A percentile compares a stretch with the other conserved stretches of the same genome.
phyloP scores from a whole-genome alignment of 176 grass and related monocot species.

The Phyllostachys edulis region DNA sequence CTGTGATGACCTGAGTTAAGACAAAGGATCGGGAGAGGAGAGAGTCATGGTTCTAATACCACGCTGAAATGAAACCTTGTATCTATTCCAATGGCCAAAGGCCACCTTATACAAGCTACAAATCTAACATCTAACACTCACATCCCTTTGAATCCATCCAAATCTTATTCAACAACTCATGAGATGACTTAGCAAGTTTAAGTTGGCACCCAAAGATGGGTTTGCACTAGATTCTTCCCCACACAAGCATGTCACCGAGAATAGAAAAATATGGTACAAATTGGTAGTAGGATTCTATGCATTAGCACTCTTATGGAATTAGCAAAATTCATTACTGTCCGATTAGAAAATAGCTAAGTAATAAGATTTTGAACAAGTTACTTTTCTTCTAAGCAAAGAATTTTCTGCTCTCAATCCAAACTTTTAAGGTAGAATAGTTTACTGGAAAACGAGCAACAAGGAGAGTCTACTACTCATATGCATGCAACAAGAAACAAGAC shows the following conservation, averaged over 20 bases:
- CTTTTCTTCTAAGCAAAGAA: constrained; percentile 18
- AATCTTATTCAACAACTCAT: neutral
- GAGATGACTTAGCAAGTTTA: neutral
- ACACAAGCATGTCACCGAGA: neutral
- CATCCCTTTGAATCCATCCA: neutral
- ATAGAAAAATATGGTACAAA: constrained; percentile 1
- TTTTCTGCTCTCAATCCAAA: neutral
- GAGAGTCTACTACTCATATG: neutral
- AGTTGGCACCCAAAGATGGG: neutral
- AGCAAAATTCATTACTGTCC: neutral
- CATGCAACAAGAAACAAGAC: constrained; percentile 12
- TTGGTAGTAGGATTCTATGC: neutral
- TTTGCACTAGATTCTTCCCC: constrained; percentile 8
- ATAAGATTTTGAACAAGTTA: neutral
- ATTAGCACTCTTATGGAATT: neutral
- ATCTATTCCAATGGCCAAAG: too few relatives aligned
- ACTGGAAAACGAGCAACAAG: constrained; percentile 1
- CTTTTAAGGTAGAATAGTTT: neutral
- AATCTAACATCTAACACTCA: neutral
- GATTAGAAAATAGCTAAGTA: neutral
- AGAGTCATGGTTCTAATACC: too few relatives aligned
- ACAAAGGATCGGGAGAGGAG: too few relatives aligned
- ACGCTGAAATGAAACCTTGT: too few relatives aligned
- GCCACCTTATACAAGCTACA: too few relatives aligned
- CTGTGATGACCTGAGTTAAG: too few relatives aligned